Conservation (phyloP, 805 yeast species). For the Debaryomyces tyrocola region DNA sequence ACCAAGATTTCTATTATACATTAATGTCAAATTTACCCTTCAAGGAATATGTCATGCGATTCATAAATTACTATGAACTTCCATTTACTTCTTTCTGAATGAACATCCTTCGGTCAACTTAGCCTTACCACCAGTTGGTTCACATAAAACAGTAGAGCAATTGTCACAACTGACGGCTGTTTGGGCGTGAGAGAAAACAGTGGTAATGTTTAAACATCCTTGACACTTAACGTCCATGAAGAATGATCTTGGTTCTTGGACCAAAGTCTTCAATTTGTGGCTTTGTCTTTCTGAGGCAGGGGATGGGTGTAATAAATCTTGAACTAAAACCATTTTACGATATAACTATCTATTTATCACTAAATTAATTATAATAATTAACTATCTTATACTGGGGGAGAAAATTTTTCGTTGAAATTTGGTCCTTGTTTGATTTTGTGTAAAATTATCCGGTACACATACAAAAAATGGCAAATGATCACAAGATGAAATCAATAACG, state of each 20-base stretch:
- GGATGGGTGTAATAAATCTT: slow-evolving; percentile 43
- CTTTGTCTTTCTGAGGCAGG: slow-evolving; percentile 38
- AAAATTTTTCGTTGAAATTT: slow-evolving; percentile 8
- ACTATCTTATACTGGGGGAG: slow-evolving; percentile 1
- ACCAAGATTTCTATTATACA: slow-evolving; percentile 7
- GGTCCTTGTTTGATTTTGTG: slow-evolving; percentile 1
- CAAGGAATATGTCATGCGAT: neutral
- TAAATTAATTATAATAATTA: neutral
- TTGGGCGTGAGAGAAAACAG: slow-evolving; percentile 44
- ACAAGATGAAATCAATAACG: neutral
- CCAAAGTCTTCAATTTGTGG: slow-evolving; percentile 41
- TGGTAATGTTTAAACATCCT: slow-evolving; percentile 42
- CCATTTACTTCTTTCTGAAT: slow-evolving; percentile 38
- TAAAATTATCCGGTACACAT: neutral
- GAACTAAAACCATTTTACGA: slow-evolving; percentile 38
- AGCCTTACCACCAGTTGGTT: slow-evolving; percentile 45
- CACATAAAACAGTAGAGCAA: slow-evolving; percentile 40
- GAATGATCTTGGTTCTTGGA: slow-evolving; percentile 42
- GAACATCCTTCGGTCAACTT: slow-evolving; percentile 44
- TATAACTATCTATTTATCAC: neutral
- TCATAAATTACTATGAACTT: neutral
- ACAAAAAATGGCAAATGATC: neutral
- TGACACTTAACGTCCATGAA: slow-evolving; percentile 45
- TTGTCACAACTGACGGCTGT: slow-evolving; percentile 44
- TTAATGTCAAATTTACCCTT: neutral